Evolutionary conservation across 2,329 filamentous ascomycete species (phyloP), one percentile per base, ranked within the genome.

Genomic region (Aspergillus terreus): DNA sequence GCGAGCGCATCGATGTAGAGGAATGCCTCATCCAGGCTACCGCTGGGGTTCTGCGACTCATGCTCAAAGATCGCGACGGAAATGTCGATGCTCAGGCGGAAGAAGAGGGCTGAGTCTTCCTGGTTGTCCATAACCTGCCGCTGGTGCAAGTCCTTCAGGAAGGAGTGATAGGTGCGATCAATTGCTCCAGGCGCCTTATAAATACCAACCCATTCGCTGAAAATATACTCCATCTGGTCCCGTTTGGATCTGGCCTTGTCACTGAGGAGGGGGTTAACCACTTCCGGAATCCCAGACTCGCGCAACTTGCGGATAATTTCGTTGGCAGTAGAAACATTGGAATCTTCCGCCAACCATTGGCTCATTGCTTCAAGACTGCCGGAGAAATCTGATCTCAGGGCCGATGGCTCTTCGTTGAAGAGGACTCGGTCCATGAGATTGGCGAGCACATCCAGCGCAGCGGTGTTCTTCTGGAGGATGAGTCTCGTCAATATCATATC

Each of bases 171-270:
- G 0, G 86, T 82, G 64, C 87, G 88, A 55, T 90, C 87, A 4
- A 86, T 85, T 4, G 86, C 83, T 59, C 86, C 84, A n/a, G 84
- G 81, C 61, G 90, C 89, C 69, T 87, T 87, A 73, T 81, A 87
- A 6, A 96, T 81, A 53, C 87, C 85, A 25, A 92, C 82, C 94
- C 94, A 99, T 73, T 99, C 94, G 41, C 92, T 91, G 64, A 99
- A 96, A 17, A 96, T 81, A 66, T 99, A 97, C 61, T 95, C 90
- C 72, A 95, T 84, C 68, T 96, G 90, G 55, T 95, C 90, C 56
- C 85, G 83, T 59, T 85, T 85, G 30, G 82, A 78, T 36, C 75
- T 69, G 14, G 77, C 72, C 46, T 83, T 79, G 51, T 86, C 82
- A 19, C 80, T 82, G 27, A 78, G 73, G 47, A 78, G 70, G 49